These are phyloP conservation scores for Hamamelis virginiana DNA, from an alignment of 164 flowering plant species.

Conservation along the genomic window DNA sequence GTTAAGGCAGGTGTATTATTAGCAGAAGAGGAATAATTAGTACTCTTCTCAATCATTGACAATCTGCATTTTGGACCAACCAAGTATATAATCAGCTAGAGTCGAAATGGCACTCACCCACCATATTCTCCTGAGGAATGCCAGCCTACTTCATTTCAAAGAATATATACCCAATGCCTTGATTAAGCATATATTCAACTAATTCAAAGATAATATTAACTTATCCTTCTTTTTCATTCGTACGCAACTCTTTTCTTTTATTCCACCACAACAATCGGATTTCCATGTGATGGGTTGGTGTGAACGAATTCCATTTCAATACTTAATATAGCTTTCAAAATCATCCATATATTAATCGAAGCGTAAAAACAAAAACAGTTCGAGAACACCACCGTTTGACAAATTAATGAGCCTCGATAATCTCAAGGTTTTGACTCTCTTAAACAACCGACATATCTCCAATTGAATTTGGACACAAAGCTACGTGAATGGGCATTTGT, in stretches of 20 bases:
- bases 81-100: not conserved
- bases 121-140: not conserved
- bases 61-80: too few relatives aligned
- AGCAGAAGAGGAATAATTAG: not conserved
- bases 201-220: not conserved
- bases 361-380: too few relatives aligned
- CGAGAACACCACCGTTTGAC: too few relatives aligned
- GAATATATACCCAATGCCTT: not conserved
- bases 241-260: not conserved
- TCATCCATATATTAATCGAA: too few relatives aligned
- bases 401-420: too few relatives aligned
- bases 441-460: too few relatives aligned
- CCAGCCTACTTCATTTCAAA: not conserved
- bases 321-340: too few relatives aligned
- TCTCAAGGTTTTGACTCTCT: too few relatives aligned
- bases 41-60: not conserved
- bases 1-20: too few relatives aligned
- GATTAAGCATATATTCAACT: not conserved
- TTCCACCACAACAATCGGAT: not conserved
- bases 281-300: conserved; percentile 6
- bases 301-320: too few relatives aligned
- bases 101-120: not conserved
- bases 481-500: not conserved
- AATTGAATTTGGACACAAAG: not conserved
- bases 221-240: not conserved